Evolutionary conservation across 345 rosid species (phyloP).

Genomic region (Cardamine resedifolia): DNA sequence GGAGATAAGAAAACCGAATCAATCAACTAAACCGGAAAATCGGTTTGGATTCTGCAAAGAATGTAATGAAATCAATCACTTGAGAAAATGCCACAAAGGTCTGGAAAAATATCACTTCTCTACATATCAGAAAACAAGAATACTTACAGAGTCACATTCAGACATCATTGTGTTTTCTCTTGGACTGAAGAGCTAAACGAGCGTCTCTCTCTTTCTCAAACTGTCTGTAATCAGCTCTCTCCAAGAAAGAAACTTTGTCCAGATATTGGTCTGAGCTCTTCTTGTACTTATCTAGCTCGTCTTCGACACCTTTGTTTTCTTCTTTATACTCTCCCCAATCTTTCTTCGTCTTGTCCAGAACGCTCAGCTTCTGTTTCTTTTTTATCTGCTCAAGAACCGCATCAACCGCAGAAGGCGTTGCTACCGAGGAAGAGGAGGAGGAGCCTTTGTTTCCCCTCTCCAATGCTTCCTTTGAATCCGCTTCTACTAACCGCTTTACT

Average conservation of each 20-base stretch:
- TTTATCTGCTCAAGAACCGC: constrained; percentile 85
- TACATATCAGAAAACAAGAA: constrained; percentile 4
- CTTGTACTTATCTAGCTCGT: constrained; percentile 84
- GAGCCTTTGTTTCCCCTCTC: constrained; percentile 45
- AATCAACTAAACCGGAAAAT: neutral
- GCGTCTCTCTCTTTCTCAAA: constrained; percentile 97
- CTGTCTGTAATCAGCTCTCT: constrained; percentile 79
- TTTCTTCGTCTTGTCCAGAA: constrained; percentile 85
- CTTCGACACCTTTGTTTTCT: constrained; percentile 77
- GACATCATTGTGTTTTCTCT: constrained; percentile 31
- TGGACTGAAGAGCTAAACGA: constrained; percentile 67
- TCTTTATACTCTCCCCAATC: constrained; percentile 99
- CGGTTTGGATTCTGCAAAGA: neutral
- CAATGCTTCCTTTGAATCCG: constrained; percentile 80
- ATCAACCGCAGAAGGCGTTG: constrained; percentile 74
- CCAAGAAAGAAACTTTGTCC: constrained; percentile 79
- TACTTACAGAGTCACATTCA: constrained; percentile 11
- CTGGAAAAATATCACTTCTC: neutral
- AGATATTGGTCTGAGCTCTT: constrained; percentile 93
- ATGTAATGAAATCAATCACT: neutral
- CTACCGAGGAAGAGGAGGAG: constrained; percentile 36
- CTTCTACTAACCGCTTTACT: constrained; percentile 63
- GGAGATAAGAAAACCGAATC: neutral
- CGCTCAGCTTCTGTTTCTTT: constrained; percentile 91
- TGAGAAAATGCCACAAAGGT: neutral